phyloP scores from a whole-genome alignment of 768 basidiomycete species.

The Termitomyces sp. region DNA sequence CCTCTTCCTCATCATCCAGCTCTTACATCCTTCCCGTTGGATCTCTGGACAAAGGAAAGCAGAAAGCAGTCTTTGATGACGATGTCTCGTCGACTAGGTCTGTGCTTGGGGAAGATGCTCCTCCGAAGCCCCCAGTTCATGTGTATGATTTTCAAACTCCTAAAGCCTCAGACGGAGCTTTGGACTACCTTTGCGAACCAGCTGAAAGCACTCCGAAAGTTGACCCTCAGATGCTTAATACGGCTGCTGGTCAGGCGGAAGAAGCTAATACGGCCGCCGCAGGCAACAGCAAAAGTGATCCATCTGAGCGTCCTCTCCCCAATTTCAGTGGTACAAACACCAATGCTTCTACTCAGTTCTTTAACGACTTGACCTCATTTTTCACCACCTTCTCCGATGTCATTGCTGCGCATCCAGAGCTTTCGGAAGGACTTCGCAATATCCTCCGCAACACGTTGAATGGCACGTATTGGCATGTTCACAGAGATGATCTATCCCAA shows the following conservation, averaged over 20 bases:
- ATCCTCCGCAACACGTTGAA: constrained; percentile 55
- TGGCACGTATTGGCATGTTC: constrained; percentile 66
- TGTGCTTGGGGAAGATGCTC: constrained; percentile 35
- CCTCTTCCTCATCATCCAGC: constrained; percentile 25
- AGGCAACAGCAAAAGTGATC: background rate
- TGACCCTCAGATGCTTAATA: constrained; percentile 11
- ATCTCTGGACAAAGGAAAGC: constrained; percentile 45
- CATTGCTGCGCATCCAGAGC: constrained; percentile 62
- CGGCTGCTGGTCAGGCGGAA: background rate
- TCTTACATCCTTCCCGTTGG: constrained; percentile 11
- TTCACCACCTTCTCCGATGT: constrained; percentile 51
- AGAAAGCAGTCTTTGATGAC: constrained; percentile 28
- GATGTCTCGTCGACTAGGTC: constrained; percentile 34
- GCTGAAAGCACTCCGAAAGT: constrained; percentile 34
- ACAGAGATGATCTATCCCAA: constrained; percentile 53
- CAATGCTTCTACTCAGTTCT: constrained; percentile 37
- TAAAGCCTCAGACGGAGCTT: background rate
- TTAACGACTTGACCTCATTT: constrained; percentile 59
- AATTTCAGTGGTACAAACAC: constrained; percentile 29
- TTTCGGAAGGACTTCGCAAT: constrained; percentile 62
- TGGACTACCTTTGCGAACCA: constrained; percentile 4
- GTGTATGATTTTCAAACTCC: constrained; percentile 34
- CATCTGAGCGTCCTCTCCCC: constrained; percentile 47
- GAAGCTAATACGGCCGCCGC: background rate
- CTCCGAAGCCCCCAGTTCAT: constrained; percentile 58